Evolutionary conservation across 306 rosid genomes (phyloP).

Genomic region (Rubus parviflorus): DNA sequence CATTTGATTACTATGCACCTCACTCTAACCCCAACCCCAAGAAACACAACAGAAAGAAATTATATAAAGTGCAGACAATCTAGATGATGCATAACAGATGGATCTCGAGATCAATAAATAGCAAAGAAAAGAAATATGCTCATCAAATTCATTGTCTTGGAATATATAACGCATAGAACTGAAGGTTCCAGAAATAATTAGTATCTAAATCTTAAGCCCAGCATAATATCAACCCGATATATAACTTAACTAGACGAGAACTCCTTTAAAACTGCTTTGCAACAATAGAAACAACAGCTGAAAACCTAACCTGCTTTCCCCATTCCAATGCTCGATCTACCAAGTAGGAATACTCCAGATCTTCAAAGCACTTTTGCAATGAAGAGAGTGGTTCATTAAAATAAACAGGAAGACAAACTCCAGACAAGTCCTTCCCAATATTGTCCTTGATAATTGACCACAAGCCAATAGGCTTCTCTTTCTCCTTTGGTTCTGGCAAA

Average conservation of each 20-base stretch:
- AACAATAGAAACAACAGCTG: conserved; percentile 43
- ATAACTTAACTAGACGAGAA: conserved; percentile 38
- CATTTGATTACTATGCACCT: background rate
- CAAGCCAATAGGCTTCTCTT: conserved; percentile 84
- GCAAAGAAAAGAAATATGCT: background rate
- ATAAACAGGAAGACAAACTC: conserved; percentile 99
- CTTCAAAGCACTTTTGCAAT: conserved; percentile 97
- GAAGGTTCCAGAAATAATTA: background rate
- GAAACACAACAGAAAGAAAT: background rate
- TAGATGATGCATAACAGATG: background rate
- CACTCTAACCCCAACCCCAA: conserved; percentile 1
- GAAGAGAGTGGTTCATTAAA: conserved; percentile 98
- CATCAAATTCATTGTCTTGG: background rate
- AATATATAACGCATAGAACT: background rate
- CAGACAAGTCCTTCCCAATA: conserved; percentile 97
- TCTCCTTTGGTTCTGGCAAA: conserved; percentile 94
- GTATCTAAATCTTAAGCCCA: background rate
- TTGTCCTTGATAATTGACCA: conserved; percentile 99
- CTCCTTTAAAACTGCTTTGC: conserved; percentile 48
- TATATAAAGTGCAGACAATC: background rate
- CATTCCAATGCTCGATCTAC: conserved; percentile 91
- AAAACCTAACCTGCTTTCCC: conserved; percentile 95
- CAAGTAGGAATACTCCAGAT: conserved; percentile 89
- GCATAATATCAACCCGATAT: conserved; percentile 1
- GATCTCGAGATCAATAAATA: background rate